Evolutionary conservation across 2,329 filamentous ascomycete species (phyloP), one percentile per base, ranked within the genome.

Genomic region (Aurifilum marmelostoma): DNA sequence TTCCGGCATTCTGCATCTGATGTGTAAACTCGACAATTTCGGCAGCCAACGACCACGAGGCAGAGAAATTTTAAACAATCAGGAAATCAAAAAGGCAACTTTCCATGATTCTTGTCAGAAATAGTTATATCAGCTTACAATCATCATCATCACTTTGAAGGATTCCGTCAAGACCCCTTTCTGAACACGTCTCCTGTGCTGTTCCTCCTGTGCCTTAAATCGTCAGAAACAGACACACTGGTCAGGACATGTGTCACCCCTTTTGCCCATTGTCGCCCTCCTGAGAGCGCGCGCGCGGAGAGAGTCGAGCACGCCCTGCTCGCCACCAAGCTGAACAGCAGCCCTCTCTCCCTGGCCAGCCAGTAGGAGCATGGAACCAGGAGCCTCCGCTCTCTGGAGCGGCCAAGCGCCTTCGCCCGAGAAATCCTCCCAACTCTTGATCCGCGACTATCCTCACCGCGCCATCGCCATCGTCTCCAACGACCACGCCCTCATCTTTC

Each of bases 401-500:
- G 79, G 82, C 69, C 81, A 85, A 74, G 76, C 82, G 73, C 83
- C 83, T 18, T 81, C 84, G 59, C 80, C 82, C 72, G 85, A 88
- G 69, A 87, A 84, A 83, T 88, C 90, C 68, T 91, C 93, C 81
- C 91, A 91, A 75, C 89, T 97, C 71, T 87, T 96, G 75, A 89
- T 97, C 79, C 92, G 92, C 82, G 94, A 97, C 77, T 89, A 93
- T 77, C 93, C 93, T 73, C 89, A 93, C 78, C 92, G 95, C 73
- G 92, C 93, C 73, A 93, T 98, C 78, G 93, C 93, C 73, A 90
- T 98, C 73, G 91, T 91, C 50, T 94, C 94, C 39, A 83, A 89
- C 54, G 87, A 90, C 27, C 91, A 97, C 79, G 91, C 91, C 76
- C 86, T 98, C 74, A 91, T 97, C 73, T 92, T 98, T 77, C 91